Evolutionary conservation across 2,329 filamentous ascomycete genomes (phyloP).

Genomic region (Fusarium coffeatum): DNA sequence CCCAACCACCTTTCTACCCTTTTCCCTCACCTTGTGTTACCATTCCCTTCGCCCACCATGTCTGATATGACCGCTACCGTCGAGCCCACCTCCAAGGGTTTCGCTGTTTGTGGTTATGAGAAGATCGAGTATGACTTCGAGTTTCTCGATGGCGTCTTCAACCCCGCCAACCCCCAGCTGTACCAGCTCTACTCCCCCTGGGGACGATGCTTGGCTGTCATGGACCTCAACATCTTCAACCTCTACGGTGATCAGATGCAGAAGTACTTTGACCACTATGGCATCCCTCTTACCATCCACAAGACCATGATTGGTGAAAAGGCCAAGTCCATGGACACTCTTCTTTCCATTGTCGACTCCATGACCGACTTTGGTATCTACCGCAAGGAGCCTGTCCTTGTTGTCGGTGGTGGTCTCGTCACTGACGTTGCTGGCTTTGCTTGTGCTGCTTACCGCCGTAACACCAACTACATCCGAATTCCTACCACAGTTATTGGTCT

Average conservation of each 20-base stretch:
- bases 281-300: slow-evolving; percentile 72
- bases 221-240: slow-evolving; percentile 77
- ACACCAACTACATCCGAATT: slow-evolving; percentile 79
- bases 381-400: slow-evolving; percentile 74
- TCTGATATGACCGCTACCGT: slow-evolving; percentile 77
- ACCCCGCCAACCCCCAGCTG: slow-evolving; percentile 68
- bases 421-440: slow-evolving; percentile 80
- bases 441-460: slow-evolving; percentile 77
- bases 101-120: slow-evolving; percentile 78
- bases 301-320: slow-evolving; percentile 81
- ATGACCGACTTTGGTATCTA: slow-evolving; percentile 80
- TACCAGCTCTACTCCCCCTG: slow-evolving; percentile 73
- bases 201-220: slow-evolving; percentile 74
- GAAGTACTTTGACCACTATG: slow-evolving; percentile 73
- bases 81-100: slow-evolving; percentile 70
- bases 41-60: slow-evolving; percentile 58
- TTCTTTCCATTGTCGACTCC: slow-evolving; percentile 76
- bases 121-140: slow-evolving; percentile 82
- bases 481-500: slow-evolving; percentile 81
- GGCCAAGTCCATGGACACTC: slow-evolving; percentile 77
- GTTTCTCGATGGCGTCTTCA: slow-evolving; percentile 77
- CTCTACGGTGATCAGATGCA: slow-evolving; percentile 75
- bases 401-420: slow-evolving; percentile 76
- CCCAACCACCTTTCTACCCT: slow-evolving; percentile 5
- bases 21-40: not conserved